A percentile compares a stretch with the other conserved stretches of the same genome.
These are phyloP conservation scores for Sporisorium scitamineum DNA, from an alignment of 1,284 basidiomycete genomes.

Conservation along the genomic window DNA sequence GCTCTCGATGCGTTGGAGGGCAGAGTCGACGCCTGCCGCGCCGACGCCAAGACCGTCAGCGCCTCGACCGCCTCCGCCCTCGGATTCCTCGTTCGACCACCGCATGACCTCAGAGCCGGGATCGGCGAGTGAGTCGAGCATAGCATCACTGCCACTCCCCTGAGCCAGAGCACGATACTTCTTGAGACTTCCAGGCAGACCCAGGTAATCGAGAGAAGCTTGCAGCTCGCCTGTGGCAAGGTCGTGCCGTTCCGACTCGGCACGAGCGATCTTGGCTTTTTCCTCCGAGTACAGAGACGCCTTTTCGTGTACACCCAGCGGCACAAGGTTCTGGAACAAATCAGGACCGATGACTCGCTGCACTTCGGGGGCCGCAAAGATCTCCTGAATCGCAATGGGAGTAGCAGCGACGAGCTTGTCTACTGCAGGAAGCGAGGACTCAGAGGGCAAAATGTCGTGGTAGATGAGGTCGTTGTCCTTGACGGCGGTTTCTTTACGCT, in stretches of 20 bases:
- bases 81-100: constrained; percentile 81
- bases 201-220: constrained; percentile 84
- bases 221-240: constrained; percentile 83
- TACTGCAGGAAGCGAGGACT: constrained; percentile 82
- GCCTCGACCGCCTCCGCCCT: constrained; percentile 76
- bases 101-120: constrained; percentile 78
- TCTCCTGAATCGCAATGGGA: constrained; percentile 90
- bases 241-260: constrained; percentile 88
- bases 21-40: constrained; percentile 50
- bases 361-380: constrained; percentile 89
- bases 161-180: constrained; percentile 83
- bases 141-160: constrained; percentile 72
- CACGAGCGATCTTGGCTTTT: constrained; percentile 93
- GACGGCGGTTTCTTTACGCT: constrained; percentile 80
- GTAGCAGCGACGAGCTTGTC: constrained; percentile 84
- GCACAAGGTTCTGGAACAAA: constrained; percentile 87
- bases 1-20: constrained; percentile 46
- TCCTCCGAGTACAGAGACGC: constrained; percentile 98
- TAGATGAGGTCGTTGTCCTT: constrained; percentile 98
- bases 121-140: constrained; percentile 70
- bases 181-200: constrained; percentile 81
- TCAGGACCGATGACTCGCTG: constrained; percentile 95
- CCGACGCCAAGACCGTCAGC: constrained; percentile 73
- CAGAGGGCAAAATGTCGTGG: constrained; percentile 88
- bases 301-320: constrained; percentile 93